These are phyloP conservation scores for Mortierella claussenii DNA, from an alignment of 192 early-diverging fungal species.

Conservation along the genomic window DNA sequence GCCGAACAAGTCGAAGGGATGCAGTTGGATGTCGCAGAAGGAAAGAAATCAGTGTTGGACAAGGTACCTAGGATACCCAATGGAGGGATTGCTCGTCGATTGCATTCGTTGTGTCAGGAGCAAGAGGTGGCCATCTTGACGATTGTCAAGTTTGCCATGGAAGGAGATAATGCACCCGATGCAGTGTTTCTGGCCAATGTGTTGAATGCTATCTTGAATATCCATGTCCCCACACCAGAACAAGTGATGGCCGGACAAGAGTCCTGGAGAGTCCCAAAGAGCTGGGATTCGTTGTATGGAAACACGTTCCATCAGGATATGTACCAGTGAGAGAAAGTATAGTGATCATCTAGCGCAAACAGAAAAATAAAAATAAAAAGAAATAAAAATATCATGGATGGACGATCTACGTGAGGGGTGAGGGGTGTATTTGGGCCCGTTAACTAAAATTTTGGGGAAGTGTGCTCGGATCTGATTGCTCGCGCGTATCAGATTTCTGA, in stretches of 20 bases:
- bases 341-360: not conserved
- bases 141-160: conserved; percentile 71
- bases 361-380: not conserved
- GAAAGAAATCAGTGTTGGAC: not conserved
- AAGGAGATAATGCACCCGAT: conserved; percentile 81
- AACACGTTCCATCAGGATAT: conserved; percentile 61
- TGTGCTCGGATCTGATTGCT: too few relatives aligned
- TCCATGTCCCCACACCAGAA: conserved; percentile 22
- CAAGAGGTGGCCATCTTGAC: conserved; percentile 55
- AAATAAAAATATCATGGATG: conserved; percentile 3
- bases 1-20: conserved; percentile 18
- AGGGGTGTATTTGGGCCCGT: not conserved
- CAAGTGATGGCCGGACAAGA: conserved; percentile 9
- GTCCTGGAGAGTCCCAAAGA: conserved; percentile 60
- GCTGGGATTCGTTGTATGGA: conserved; percentile 66
- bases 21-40: conserved; percentile 12
- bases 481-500: too few relatives aligned
- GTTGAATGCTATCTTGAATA: conserved; percentile 25
- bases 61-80: conserved; percentile 64
- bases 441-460: too few relatives aligned
- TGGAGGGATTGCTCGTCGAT: conserved; percentile 66
- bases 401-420: too few relatives aligned
- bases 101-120: conserved; percentile 59
- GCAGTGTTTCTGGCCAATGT: conserved; percentile 70
- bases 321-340: conserved; percentile 55